Evolutionary conservation across 345 rosid species (phyloP).

Genomic region (Bretschneidera sinensis): DNA sequence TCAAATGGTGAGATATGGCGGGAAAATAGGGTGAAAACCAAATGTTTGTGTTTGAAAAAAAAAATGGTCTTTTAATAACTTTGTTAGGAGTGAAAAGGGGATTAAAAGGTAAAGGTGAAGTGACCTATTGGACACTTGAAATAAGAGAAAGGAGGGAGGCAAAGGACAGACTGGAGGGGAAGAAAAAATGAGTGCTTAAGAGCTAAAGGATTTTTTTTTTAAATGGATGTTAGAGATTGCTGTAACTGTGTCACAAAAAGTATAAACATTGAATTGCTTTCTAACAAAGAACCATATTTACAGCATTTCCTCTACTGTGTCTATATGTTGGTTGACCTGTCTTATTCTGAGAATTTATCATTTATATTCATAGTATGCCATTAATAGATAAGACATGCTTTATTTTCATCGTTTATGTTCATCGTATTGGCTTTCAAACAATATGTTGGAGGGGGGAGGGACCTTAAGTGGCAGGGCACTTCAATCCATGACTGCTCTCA

Average conservation of each 20-base stretch:
- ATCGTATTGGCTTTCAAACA: no score
- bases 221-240: no score
- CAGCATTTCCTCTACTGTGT: background rate
- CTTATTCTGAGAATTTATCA: background rate
- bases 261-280: conserved; percentile 17
- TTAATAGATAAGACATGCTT: no score
- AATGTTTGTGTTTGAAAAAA: conserved; percentile 19
- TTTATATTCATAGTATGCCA: no score
- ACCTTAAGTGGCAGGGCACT: no score
- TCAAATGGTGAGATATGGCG: no score
- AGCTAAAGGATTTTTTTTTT: no score
- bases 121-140: conserved; percentile 25
- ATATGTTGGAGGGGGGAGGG: no score
- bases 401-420: no score
- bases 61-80: conserved; percentile 19
- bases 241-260: conserved; percentile 18
- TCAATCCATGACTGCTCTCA: no score
- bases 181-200: no score
- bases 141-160: conserved; percentile 29
- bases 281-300: conserved; percentile 7
- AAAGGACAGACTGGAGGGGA: background rate
- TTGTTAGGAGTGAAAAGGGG: conserved; percentile 10
- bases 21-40: conserved; percentile 1
- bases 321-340: background rate
- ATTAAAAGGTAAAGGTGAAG: conserved; percentile 15